Base-by-base conservation (phyloP, 352 stramenopile species). In the Globisporangium mamillatum region DNA sequence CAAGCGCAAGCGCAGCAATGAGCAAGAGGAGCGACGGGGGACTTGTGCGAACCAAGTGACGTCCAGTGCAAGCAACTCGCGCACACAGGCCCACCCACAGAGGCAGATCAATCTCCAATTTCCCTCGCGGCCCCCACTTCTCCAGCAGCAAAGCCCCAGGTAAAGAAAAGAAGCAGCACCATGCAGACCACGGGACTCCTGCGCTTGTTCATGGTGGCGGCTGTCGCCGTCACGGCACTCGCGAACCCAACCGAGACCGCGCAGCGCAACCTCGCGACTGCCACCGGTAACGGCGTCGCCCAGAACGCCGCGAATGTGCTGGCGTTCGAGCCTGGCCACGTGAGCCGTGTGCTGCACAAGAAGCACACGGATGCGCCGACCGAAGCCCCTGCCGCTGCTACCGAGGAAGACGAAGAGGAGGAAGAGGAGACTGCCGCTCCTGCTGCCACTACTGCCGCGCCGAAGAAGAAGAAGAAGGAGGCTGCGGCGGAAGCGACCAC, bases 131-230 rank as follows among this genome's bases (percentile, higher is more conserved):
- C 22, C 59, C 58, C 18, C 53, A 68, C 66, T 25, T 41, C 64
- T 57, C 48, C 64, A 72, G 56, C 68, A 60, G 32, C 57, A 73
- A 9, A 58, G 61, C 25, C 44, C 48, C 66, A 46, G n/a, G 63
- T 59, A 44, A 16, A 60, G 25, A 53, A 34, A 20, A 58, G 25
- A 24, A 46, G 20, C 46, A 62, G 2, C 34, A 80, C 18, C n/a
- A 93, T 93, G 85, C 80, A 77, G 65, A 84, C 85, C 64, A 79
- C 78, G 25, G 67, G 67, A 68, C 69, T 89, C 60, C 75, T 90
- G 55, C 84, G 76, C 56, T 55, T 85, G 46, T 70, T 86, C 29
- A 55, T 91, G 66, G 55, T 89, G 24, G 82, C 85, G 50, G 73
- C 77, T 3, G 77, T 81, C 4, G 80, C 82, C 10, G 60, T 83